Percentiles rank a stretch among this genome's conserved stretches.
phyloP scores from a whole-genome alignment of 371 early-diverging fungal species.

The Mucor irregularis region DNA sequence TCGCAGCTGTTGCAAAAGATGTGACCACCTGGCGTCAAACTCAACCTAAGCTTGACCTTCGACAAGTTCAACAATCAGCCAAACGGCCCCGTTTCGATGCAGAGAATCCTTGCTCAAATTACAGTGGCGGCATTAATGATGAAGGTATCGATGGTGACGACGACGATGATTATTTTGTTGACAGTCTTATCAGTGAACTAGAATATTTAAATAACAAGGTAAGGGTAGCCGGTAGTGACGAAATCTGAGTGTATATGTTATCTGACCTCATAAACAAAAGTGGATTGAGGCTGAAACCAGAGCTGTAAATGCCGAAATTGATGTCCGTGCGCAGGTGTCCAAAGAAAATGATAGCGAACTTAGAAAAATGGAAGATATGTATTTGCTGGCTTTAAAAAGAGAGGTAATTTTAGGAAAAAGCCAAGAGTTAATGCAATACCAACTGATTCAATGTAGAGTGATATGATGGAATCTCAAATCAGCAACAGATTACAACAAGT shows the following conservation, averaged over 20 bases:
- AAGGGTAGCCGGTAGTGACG: not conserved
- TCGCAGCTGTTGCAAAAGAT: conserved; percentile 67
- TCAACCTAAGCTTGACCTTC: conserved; percentile 40
- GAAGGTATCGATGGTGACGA: conserved; percentile 37
- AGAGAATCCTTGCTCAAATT: conserved; percentile 24
- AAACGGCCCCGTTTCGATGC: conserved; percentile 17
- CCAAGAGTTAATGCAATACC: not conserved
- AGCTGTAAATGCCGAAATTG: conserved; percentile 17
- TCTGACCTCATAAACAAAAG: conserved; percentile 3
- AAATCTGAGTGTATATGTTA: too few species aligned
- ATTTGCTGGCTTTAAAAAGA: conserved; percentile 34
- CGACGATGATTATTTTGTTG: conserved; percentile 25
- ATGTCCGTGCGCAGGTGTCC: conserved; percentile 53
- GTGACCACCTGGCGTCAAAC: conserved; percentile 49
- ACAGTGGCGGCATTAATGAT: conserved; percentile 30
- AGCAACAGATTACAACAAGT: conserved; percentile 37
- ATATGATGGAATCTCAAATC: conserved; percentile 28
- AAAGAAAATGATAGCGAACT: conserved; percentile 45
- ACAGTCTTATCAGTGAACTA: conserved; percentile 36
- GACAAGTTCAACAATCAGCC: conserved; percentile 6
- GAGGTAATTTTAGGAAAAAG: too few species aligned
- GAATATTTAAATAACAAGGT: conserved; percentile 57
- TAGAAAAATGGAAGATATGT: conserved; percentile 41
- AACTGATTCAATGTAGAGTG: conserved; percentile 18
- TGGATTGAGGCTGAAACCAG: conserved; percentile 24